phyloP scores from a whole-genome alignment of 2,329 filamentous ascomycete genomes.

The Penicillium paneum region DNA sequence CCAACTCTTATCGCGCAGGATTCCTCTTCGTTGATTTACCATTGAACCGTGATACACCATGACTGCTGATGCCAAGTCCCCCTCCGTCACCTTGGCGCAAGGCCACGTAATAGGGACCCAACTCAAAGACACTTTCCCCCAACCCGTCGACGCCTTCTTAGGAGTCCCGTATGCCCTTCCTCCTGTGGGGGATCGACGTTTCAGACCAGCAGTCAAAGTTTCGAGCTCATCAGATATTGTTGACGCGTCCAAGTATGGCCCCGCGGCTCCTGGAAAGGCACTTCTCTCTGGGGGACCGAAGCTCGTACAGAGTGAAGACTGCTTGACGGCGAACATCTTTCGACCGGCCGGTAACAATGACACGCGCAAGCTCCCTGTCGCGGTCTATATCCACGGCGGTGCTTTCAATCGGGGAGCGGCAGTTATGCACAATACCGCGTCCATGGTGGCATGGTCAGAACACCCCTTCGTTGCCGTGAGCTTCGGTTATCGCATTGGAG shows the following conservation, averaged over 20 bases:
- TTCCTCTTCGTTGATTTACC: neutral
- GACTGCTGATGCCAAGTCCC: neutral
- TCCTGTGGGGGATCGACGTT: slow-evolving; percentile 48
- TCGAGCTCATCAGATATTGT: slow-evolving; percentile 24
- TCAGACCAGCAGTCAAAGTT: slow-evolving; percentile 39
- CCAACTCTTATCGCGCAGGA: slow-evolving; percentile 1
- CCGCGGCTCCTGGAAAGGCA: slow-evolving; percentile 41
- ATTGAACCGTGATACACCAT: neutral
- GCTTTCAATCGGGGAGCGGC: slow-evolving; percentile 35
- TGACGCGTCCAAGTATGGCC: slow-evolving; percentile 38
- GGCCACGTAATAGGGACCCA: slow-evolving; percentile 31
- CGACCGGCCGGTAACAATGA: slow-evolving; percentile 25
- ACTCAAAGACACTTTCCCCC: slow-evolving; percentile 22
- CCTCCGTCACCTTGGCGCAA: slow-evolving; percentile 24
- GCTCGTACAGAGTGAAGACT: slow-evolving; percentile 50
- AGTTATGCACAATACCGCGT: slow-evolving; percentile 55
- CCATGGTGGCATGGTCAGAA: slow-evolving; percentile 57
- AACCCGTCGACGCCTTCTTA: slow-evolving; percentile 43
- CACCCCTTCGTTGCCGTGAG: slow-evolving; percentile 46
- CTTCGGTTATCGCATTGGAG: slow-evolving; percentile 47
- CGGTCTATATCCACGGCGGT: slow-evolving; percentile 44
- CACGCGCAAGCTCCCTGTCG: slow-evolving; percentile 35
- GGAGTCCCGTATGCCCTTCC: slow-evolving; percentile 51
- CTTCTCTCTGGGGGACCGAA: slow-evolving; percentile 49
- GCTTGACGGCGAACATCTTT: slow-evolving; percentile 43